Base-by-base conservation (phyloP, 2,329 filamentous ascomycete genomes). In the Cytospora paraplurivora region DNA sequence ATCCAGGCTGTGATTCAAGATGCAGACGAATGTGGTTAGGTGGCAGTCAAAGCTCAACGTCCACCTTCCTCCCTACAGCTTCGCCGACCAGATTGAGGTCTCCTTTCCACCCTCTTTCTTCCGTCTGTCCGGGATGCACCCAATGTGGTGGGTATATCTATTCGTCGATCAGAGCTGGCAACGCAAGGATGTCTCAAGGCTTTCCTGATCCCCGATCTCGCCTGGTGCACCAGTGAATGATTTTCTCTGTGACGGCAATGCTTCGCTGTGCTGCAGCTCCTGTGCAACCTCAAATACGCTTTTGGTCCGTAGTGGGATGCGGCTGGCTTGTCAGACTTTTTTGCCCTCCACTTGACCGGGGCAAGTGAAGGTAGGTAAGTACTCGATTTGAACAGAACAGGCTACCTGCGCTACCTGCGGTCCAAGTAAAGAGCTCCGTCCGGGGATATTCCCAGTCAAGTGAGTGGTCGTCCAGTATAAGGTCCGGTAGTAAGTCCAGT, bases 131-230 rank as follows among this genome's bases (percentile, higher is more conserved):
- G 52, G 56, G 47, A 62, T 56, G 35, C 41, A 34, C 33, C 54
- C 54, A 63, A 51, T n/a, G 19, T 32, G 56, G 53, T 59, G 57
- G 53, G 52, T 38, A 59, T 56, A 57, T 52, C 53, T 66, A 64
- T 62, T 59, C 67, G 68, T 85, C 83, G 61, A 85, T 77, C 56
- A 86, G 73, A 17, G 82, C 82, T 1, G 84, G 84, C 62, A 85
- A 78, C 3, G 82, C 82, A 67, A 85, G 85, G 19, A 85, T 82
- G 65, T 67, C 65, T 67, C 65, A 67, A 65, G 50, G 35, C 19
- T 60, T 62, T 53, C 59, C 55, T 17, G 15, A 15, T 35, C 53
- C 59, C 53, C 51, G 38, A 65, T 53, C 44, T 44, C 44, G 34
- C 41, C 53, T 52, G 41, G 61, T 21, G 35, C 56, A 47, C 38